Base-by-base conservation (phyloP, 129 eudicot genomes). In the Flaveria linearis region DNA sequence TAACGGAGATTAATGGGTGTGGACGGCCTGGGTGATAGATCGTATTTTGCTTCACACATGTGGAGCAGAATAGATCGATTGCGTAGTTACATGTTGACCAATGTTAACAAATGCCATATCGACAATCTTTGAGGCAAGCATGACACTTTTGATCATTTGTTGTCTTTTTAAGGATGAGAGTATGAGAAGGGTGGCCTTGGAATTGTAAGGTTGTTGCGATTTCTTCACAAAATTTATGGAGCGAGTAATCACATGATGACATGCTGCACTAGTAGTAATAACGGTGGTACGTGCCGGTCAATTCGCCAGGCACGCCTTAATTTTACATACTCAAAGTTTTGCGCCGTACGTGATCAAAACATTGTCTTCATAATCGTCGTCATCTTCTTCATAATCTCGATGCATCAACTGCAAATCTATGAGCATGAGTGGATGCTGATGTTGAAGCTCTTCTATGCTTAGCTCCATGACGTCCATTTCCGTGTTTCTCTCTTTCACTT, bases 231-330 rank as follows among this genome's bases (percentile, higher is more conserved):
- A 43, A 68, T 20, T 68, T 22, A 17, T 68, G 73, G 39, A 68
- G 30, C 3, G 53, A 17, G 18, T 68, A 68, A 5, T 43, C 4
- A 12, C 39, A 45, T 18, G 56, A 68, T 0, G 55, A 50, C 55
- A 18, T 43, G 55, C 18, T 68, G 5, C 73, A 68, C 33, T 68
- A 45, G 53, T 68, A 68, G 73, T 45, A 68, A 68, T 68, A 68
- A 0, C 56, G 57, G 41, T 68, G 73, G 17, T 68, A 68, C n/a
- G n/a, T n/a, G n/a, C 74, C 74, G 47, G 12, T 47, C 23, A 18
- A 69, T 46, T 22, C 58, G 7, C 6, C 15, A 0, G 23, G 17
- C 58, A 26, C 58, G 23, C 58, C 16, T 20, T n/a, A n/a, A n/a
- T 18, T 20, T 23, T 68, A 43, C 1, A 5, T 55, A 46, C 22